Conservation (phyloP, 2,329 filamentous ascomycete species). For the Colletotrichum melonis region DNA sequence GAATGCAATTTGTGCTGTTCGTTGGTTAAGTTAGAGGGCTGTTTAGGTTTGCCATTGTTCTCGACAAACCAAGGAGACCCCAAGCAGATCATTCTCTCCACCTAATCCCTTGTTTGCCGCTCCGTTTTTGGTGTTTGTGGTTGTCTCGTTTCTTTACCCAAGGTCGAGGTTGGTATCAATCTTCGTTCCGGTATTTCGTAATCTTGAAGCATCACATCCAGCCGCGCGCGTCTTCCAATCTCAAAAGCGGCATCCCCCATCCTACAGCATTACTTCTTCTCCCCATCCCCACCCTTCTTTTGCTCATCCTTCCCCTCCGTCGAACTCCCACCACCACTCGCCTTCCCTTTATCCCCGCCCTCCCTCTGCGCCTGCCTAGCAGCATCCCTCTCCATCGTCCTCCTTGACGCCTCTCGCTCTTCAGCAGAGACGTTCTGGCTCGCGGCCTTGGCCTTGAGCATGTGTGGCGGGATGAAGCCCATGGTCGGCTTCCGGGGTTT, state of each 20-base stretch:
- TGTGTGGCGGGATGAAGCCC: not conserved
- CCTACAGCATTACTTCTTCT: not conserved
- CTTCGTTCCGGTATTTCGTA: too few relatives aligned
- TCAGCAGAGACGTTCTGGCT: not conserved
- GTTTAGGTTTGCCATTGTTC: too few relatives aligned
- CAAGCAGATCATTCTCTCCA: too few relatives aligned
- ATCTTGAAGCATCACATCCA: too few relatives aligned
- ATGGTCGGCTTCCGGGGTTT: not conserved
- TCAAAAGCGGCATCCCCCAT: too few relatives aligned
- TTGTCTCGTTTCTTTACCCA: too few relatives aligned
- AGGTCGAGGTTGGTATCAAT: too few relatives aligned
- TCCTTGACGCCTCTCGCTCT: not conserved
- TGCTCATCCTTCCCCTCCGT: not conserved
- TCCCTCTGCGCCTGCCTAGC: not conserved
- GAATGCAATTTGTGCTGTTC: too few relatives aligned
- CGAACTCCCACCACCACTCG: not conserved
- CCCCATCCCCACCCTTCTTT: not conserved
- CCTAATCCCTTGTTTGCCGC: too few relatives aligned
- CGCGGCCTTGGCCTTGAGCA: not conserved
- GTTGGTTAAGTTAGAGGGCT: too few relatives aligned
- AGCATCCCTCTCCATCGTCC: not conserved
- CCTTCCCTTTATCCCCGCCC: not conserved
- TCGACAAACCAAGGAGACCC: too few relatives aligned
- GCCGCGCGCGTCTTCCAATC: not conserved
- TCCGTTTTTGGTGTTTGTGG: too few relatives aligned